Conservation (phyloP, 176 grass and related monocot genomes). For the Oryza brachyantha region DNA sequence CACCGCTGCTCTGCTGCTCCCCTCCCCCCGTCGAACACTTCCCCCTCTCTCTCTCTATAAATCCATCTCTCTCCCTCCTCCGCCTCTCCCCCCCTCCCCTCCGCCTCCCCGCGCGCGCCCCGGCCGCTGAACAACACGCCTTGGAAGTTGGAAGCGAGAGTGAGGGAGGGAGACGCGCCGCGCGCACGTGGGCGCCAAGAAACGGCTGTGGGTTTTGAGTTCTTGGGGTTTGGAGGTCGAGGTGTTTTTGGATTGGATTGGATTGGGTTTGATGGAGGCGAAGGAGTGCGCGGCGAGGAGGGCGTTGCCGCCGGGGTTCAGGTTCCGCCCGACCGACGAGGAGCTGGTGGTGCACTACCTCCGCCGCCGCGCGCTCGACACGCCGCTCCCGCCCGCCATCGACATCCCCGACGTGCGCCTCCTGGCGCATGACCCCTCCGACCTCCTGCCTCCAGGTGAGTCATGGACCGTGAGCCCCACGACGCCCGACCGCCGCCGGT, state of each 20-base stretch:
- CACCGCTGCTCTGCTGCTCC: slow-evolving; percentile 36
- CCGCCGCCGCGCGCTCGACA: slow-evolving; percentile 45
- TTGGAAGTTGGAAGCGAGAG: too few species aligned
- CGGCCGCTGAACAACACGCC: too few species aligned
- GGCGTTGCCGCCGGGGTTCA: slow-evolving; percentile 60
- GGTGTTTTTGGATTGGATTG: too few species aligned
- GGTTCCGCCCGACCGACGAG: slow-evolving; percentile 69
- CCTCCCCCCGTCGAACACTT: slow-evolving; percentile 18
- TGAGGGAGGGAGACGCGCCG: too few species aligned
- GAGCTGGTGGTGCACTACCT: slow-evolving; percentile 75
- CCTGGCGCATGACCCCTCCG: slow-evolving; percentile 63
- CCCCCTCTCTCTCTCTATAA: slow-evolving; percentile 6
- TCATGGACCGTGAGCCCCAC: too few species aligned
- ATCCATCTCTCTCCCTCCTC: slow-evolving; percentile 27
- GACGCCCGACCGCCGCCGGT: too few species aligned
- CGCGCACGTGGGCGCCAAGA: not conserved
- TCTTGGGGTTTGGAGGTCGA: not conserved
- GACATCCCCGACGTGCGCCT: slow-evolving; percentile 68
- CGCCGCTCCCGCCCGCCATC: slow-evolving; percentile 50
- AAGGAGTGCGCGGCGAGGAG: slow-evolving; percentile 7
- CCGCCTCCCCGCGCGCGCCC: not conserved
- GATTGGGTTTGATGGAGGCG: not conserved
- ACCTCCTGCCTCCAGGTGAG: slow-evolving; percentile 48
- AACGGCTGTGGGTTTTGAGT: not conserved
- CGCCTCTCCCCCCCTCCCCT: not conserved